phyloP scores from a whole-genome alignment of 2,329 filamentous ascomycete genomes.

The Endothia cerciana region DNA sequence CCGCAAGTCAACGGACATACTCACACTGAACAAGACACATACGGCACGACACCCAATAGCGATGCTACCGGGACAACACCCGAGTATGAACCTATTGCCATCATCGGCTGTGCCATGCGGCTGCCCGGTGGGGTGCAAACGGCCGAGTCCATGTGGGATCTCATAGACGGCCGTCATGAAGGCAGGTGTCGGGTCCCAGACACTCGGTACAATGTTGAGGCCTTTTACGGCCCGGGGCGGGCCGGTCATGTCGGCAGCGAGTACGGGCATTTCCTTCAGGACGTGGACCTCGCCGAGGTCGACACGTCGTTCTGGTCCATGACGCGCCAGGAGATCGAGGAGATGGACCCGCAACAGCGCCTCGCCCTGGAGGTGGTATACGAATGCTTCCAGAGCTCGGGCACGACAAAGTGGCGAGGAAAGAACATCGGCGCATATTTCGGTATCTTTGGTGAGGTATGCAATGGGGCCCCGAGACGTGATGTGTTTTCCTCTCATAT shows the following conservation, averaged over 20 bases:
- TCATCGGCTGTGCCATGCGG: conserved; percentile 40
- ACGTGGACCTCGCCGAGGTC: conserved; percentile 10
- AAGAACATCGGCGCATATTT: conserved; percentile 32
- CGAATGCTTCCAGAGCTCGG: conserved; percentile 32
- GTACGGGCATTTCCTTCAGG: conserved; percentile 19
- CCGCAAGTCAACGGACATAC: not conserved
- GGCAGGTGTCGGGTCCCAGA: conserved; percentile 34
- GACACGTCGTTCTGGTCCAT: conserved; percentile 18
- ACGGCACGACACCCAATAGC: not conserved
- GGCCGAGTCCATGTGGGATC: conserved; percentile 37
- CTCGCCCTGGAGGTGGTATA: conserved; percentile 19
- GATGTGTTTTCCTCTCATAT: not conserved
- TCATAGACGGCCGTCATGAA: conserved; percentile 37
- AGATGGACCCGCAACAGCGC: conserved; percentile 23
- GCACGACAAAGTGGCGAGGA: conserved; percentile 30
- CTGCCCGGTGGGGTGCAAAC: conserved; percentile 38
- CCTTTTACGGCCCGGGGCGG: conserved; percentile 36
- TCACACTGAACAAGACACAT: not conserved
- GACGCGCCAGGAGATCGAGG: conserved; percentile 2
- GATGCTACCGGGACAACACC: not conserved
- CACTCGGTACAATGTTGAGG: conserved; percentile 37
- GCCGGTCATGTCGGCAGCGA: conserved; percentile 40
- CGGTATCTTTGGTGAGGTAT: conserved; percentile 20
- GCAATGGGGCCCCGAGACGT: not conserved
- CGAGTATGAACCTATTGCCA: conserved; percentile 36